phyloP scores from a whole-genome alignment of 2,329 filamentous ascomycete genomes.

The Parasarocladium wereldwijsianum region DNA sequence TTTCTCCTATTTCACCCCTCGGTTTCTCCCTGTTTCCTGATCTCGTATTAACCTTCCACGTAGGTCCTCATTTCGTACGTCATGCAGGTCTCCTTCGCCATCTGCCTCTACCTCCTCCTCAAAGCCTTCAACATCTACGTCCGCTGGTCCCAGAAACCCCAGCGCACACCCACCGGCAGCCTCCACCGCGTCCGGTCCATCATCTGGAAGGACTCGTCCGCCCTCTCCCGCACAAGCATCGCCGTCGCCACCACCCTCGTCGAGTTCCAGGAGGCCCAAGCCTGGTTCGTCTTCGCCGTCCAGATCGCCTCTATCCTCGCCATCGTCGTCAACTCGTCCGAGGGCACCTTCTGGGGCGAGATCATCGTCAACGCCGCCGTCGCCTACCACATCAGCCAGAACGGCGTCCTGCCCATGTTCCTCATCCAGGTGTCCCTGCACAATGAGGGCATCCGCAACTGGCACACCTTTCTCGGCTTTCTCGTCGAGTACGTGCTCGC shows the following conservation, averaged over 20 bases:
- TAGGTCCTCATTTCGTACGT: constrained; percentile 24
- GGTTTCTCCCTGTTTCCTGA: too few relatives aligned
- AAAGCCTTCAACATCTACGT: constrained; percentile 22
- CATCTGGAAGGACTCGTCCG: constrained; percentile 21
- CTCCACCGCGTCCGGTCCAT: constrained; percentile 18
- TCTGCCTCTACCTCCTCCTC: constrained; percentile 17
- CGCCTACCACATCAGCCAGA: constrained; percentile 21
- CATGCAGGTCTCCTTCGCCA: constrained; percentile 21
- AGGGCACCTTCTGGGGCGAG: constrained; percentile 24
- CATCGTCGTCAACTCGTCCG: constrained; percentile 24
- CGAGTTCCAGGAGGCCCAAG: constrained; percentile 24
- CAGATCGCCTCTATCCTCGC: constrained; percentile 25
- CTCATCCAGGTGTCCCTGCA: constrained; percentile 22
- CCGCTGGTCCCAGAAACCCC: constrained; percentile 14
- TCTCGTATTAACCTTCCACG: not conserved
- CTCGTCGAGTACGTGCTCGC: constrained; percentile 22
- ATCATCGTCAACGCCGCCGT: constrained; percentile 22
- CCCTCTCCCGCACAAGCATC: constrained; percentile 21
- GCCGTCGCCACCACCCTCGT: constrained; percentile 24
- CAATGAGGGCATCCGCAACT: constrained; percentile 23
- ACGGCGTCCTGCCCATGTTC: constrained; percentile 22
- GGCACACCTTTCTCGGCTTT: constrained; percentile 25
- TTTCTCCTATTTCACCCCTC: too few relatives aligned
- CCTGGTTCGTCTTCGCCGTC: constrained; percentile 24
- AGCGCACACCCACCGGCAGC: constrained; percentile 1